Evolutionary conservation across 2,329 filamentous ascomycete species (phyloP), one percentile per base, ranked within the genome.

Genomic region (Ophiostoma himal-ulmi): DNA sequence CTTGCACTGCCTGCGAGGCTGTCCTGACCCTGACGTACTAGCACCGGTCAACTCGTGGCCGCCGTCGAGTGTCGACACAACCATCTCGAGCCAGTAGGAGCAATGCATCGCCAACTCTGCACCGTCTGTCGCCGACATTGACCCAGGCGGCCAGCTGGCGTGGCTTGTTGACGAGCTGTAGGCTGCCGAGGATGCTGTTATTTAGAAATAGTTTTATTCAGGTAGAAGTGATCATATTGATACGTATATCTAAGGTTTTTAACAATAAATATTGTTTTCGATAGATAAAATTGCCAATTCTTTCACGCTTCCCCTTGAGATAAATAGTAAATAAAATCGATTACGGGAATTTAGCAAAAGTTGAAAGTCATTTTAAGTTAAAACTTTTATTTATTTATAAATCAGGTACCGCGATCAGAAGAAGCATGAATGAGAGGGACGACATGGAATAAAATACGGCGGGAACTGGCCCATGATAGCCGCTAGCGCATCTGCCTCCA

Each of bases 1-100:
- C 57, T 5, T 62, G 57, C 57, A 62, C 57, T 62, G 57, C 57
- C 52, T 57, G 57, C 57, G 57, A 62, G 57, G 26, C 57, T 6
- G 57, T 62, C 57, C 26, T 62, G 8, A 36, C 57, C 14, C 57
- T 62, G n/a, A 57, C 22, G 52, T 57, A 22, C 52, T 57, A 5
- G 20, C 52, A 13, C 52, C 22, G 4, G 52, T 57, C 22, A 57
- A 57, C 52, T 57, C 52, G 52, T 57, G 52, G 52, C 52, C 52
- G 52, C 52, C 52, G 52, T 57, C 52, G 8, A 22, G 11, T 17
- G 13, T 57, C 22, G 52, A 57, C 52, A 57, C 52, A 3, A 57
- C 52, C 52, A 57, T 57, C 52, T 57, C 22, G n/a, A 57, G 52
- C 52, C 52, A 57, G 52, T 57, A 22, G 52, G 52, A 57, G 52